These are phyloP conservation scores for Dorcoceras hygrometricum DNA, from an alignment of 257 asterid species.

Conservation along the genomic window DNA sequence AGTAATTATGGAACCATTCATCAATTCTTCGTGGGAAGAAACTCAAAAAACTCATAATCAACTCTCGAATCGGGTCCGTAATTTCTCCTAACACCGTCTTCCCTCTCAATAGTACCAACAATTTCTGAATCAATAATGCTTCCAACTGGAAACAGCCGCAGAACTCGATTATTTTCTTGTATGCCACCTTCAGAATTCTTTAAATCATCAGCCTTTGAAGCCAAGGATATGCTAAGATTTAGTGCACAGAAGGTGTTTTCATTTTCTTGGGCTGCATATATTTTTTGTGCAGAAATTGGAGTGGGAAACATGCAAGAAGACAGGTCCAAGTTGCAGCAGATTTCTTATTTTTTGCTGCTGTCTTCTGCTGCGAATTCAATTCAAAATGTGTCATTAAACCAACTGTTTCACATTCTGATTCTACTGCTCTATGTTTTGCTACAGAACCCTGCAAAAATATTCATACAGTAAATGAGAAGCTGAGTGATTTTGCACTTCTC, in stretches of 20 bases:
- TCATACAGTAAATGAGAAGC: slow-evolving; percentile 25
- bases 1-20: background rate
- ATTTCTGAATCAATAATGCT: slow-evolving; percentile 1
- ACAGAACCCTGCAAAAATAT: slow-evolving; percentile 40
- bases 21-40: slow-evolving; percentile 47
- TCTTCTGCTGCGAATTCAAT: slow-evolving; percentile 28
- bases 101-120: slow-evolving; percentile 1
- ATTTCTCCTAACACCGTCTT: slow-evolving; percentile 15
- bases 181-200: slow-evolving; percentile 16
- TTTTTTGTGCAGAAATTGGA: slow-evolving; percentile 16
- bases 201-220: slow-evolving; percentile 16
- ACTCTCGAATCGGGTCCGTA: slow-evolving; percentile 25
- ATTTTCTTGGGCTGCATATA: slow-evolving; percentile 27
- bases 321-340: slow-evolving; percentile 35
- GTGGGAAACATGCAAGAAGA: slow-evolving; percentile 22
- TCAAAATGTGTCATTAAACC: background rate
- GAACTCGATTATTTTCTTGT: slow-evolving; percentile 31
- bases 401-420: slow-evolving; percentile 18
- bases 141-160: slow-evolving; percentile 50
- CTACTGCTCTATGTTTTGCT: slow-evolving; percentile 47
- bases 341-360: slow-evolving; percentile 25
- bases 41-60: slow-evolving; percentile 43
- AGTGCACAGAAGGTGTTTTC: slow-evolving; percentile 17
- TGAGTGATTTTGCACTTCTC: slow-evolving; percentile 30
- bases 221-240: slow-evolving; percentile 10